These are phyloP conservation scores for Gleditsia sinensis DNA, from an alignment of 306 rosid species.

Conservation along the genomic window DNA sequence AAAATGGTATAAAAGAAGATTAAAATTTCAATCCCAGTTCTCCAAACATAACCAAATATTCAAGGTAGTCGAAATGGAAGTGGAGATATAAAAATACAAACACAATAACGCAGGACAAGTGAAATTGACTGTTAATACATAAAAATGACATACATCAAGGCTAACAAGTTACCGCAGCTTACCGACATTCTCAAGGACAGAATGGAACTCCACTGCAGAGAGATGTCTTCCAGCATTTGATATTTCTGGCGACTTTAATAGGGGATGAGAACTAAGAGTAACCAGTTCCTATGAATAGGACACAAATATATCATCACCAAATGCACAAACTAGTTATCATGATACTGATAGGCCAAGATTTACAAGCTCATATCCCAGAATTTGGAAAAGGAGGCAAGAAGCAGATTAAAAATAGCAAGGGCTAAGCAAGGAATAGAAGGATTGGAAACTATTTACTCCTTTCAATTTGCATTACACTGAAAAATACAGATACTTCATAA, in stretches of 20 bases:
- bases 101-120: not conserved
- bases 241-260: conserved; percentile 66
- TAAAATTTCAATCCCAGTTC: conserved; percentile 16
- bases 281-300: conserved; percentile 67
- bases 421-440: not conserved
- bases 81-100: not conserved
- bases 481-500: not conserved
- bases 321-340: not conserved
- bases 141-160: conserved; percentile 2
- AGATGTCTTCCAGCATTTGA: conserved; percentile 86
- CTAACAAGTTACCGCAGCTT: conserved; percentile 29
- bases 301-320: not conserved
- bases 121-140: not conserved
- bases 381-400: not conserved
- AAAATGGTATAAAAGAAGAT: conserved; percentile 17
- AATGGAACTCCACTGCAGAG: conserved; percentile 83
- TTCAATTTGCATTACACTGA: not conserved
- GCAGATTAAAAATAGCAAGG: not conserved
- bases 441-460: not conserved
- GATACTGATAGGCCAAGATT: not conserved
- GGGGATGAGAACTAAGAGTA: conserved; percentile 71
- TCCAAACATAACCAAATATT: not conserved
- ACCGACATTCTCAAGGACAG: conserved; percentile 70
- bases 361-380: not conserved
- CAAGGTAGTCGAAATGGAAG: not conserved